phyloP scores from a whole-genome alignment of 2,329 filamentous ascomycete genomes.

The Penicillium palitans region DNA sequence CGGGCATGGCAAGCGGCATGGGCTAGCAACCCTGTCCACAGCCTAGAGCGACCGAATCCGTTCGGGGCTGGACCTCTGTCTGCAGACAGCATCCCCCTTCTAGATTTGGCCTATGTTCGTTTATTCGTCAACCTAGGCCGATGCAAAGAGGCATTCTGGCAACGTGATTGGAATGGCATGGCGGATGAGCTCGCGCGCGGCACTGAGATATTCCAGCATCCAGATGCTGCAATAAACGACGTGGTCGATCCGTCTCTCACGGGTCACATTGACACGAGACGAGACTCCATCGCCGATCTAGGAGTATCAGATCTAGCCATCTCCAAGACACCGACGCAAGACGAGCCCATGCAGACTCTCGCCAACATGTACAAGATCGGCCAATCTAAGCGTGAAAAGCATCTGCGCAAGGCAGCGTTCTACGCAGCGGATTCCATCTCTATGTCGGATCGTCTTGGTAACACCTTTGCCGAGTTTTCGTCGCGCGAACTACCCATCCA shows the following conservation, averaged over 20 bases:
- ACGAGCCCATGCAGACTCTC: constrained; percentile 32
- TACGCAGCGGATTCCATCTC: constrained; percentile 89
- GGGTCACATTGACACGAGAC: constrained; percentile 26
- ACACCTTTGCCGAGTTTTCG: constrained; percentile 80
- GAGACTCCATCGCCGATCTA: constrained; percentile 40
- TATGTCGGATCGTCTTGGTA: constrained; percentile 82
- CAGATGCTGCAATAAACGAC: constrained; percentile 49
- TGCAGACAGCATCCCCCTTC: constrained; percentile 83
- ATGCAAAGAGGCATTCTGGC: constrained; percentile 92
- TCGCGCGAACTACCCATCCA: constrained; percentile 85
- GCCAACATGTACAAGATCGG: constrained; percentile 37
- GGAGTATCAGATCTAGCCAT: constrained; percentile 41
- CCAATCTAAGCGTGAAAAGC: constrained; percentile 73
- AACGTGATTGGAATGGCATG: constrained; percentile 89
- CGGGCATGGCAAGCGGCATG: constrained; percentile 94
- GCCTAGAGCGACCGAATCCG: constrained; percentile 79
- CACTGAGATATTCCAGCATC: constrained; percentile 71
- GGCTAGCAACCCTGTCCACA: constrained; percentile 82
- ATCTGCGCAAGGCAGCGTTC: constrained; percentile 89
- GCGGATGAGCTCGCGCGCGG: constrained; percentile 80
- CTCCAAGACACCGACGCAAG: constrained; percentile 38
- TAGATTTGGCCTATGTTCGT: constrained; percentile 89
- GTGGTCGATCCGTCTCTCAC: constrained; percentile 33
- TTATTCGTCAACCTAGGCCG: constrained; percentile 91
- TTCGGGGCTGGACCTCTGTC: constrained; percentile 79